Evolutionary conservation across 768 basidiomycete genomes (phyloP).

Genomic region (Melanogaster broomeanus): DNA sequence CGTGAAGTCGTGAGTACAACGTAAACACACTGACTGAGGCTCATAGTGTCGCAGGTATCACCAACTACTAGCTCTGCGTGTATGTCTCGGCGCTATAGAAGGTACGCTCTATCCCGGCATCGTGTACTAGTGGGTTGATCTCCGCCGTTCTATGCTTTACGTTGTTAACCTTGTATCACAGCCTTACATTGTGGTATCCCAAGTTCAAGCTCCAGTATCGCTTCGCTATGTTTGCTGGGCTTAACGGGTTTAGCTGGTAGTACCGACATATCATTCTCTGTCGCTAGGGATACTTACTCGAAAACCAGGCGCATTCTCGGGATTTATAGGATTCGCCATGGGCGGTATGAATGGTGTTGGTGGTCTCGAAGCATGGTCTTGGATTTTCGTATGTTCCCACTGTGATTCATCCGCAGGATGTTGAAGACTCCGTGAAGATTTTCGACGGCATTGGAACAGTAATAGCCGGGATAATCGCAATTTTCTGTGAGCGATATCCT

Average conservation of each 20-base stretch:
- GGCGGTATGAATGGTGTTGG: conserved; percentile 49
- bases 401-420: neutral
- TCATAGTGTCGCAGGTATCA: no score
- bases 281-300: neutral
- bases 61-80: no score
- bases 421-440: conserved; percentile 39
- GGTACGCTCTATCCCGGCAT: conserved; percentile 72
- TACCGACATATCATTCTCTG: neutral
- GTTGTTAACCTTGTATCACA: no score
- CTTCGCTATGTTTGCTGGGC: conserved; percentile 64
- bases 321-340: conserved; percentile 57
- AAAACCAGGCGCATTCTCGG: conserved; percentile 51
- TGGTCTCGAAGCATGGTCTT: conserved; percentile 59
- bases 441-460: conserved; percentile 64
- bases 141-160: no score
- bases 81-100: no score
- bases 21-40: no score
- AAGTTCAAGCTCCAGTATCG: conserved; percentile 60
- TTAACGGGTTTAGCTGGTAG: conserved; percentile 60
- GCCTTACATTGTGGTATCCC: conserved; percentile 72
- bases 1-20: no score
- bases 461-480: conserved; percentile 50
- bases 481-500: conserved; percentile 49
- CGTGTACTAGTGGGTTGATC: conserved; percentile 60
- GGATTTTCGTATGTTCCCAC: conserved; percentile 56